Conservation (phyloP, 805 yeast species). For the Kregervanrija fluxuum region DNA sequence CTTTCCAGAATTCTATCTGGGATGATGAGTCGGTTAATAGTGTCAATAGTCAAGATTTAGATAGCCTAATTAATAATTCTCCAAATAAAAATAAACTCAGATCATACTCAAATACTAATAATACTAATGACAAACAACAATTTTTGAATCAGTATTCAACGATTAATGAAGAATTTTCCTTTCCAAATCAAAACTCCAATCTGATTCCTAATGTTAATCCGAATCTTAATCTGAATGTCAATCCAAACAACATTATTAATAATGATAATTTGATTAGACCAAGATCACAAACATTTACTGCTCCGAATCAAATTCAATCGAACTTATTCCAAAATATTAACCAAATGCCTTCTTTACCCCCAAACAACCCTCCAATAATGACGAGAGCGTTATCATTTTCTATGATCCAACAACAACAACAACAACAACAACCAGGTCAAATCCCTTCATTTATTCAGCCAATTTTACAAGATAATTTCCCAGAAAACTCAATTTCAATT, state of each 20-base stretch:
- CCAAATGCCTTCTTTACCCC: conserved; percentile 8
- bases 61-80: conserved; percentile 4
- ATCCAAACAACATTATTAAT: not conserved
- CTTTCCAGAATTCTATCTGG: conserved; percentile 54
- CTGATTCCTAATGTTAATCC: not conserved
- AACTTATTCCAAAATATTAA: not conserved
- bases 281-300: conserved; percentile 35
- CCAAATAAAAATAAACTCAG: conserved; percentile 31
- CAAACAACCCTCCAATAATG: conserved; percentile 12
- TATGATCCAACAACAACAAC: conserved; percentile 9
- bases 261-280: conserved; percentile 23
- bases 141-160: conserved; percentile 19
- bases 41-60: not conserved
- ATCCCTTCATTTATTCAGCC: conserved; percentile 4
- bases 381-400: conserved; percentile 18
- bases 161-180: conserved; percentile 17
- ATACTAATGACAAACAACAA: conserved; percentile 20
- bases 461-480: conserved; percentile 48
- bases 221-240: not conserved
- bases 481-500: conserved; percentile 50
- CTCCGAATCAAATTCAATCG: conserved; percentile 1
- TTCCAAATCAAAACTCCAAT: not conserved
- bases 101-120: conserved; percentile 37
- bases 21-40: conserved; percentile 32
- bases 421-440: conserved; percentile 5